phyloP scores from a whole-genome alignment of 805 yeast species.

The Spathaspora gorwiae region DNA sequence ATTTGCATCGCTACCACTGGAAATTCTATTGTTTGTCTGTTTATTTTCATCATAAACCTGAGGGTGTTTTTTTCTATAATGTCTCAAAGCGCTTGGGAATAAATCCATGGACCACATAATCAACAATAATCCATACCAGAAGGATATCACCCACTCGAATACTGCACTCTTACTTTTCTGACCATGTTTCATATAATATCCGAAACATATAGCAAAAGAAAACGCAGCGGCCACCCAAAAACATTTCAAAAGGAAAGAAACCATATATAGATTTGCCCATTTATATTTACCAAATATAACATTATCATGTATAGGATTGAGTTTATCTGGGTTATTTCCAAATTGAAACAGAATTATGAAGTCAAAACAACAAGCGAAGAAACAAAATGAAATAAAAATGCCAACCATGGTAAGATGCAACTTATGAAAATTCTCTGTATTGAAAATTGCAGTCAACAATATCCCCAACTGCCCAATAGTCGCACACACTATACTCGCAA shows the following conservation, averaged over 20 bases:
- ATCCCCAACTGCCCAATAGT: constrained; percentile 67
- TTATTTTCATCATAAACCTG: not conserved
- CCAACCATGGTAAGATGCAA: constrained; percentile 71
- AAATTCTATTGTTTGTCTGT: not conserved
- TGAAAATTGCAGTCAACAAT: constrained; percentile 67
- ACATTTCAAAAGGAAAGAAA: constrained; percentile 50
- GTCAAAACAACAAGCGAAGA: constrained; percentile 42
- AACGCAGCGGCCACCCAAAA: constrained; percentile 66
- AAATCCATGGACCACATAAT: constrained; percentile 65
- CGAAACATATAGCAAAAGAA: constrained; percentile 66
- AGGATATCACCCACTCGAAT: constrained; percentile 86
- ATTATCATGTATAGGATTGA: constrained; percentile 35
- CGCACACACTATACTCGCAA: constrained; percentile 42
- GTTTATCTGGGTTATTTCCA: constrained; percentile 32
- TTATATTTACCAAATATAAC: constrained; percentile 35
- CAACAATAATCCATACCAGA: constrained; percentile 72
- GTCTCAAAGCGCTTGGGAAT: constrained; percentile 51
- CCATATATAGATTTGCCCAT: constrained; percentile 39
- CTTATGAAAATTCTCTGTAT: constrained; percentile 50
- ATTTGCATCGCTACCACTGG: not conserved
- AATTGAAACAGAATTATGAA: constrained; percentile 35
- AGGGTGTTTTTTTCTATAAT: constrained; percentile 12
- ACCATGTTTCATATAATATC: constrained; percentile 24
- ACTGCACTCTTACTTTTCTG: constrained; percentile 49
- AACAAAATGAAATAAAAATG: constrained; percentile 56